Evolutionary conservation across 805 yeast genomes (phyloP).

Genomic region (Metschnikowia cubensis): DNA sequence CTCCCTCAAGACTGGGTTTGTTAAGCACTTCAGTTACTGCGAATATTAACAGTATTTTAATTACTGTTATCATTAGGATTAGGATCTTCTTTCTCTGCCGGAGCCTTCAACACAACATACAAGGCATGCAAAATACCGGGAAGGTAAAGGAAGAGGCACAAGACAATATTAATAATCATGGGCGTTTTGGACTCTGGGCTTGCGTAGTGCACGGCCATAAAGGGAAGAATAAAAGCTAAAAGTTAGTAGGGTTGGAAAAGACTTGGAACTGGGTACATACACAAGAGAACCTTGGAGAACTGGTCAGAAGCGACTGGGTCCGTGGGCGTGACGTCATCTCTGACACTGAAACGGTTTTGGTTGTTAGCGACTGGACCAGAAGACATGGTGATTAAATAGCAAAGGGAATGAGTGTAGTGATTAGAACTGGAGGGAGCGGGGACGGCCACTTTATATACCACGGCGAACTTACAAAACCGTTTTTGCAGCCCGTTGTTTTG

Average conservation of each 20-base stretch:
- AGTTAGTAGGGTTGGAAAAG: not conserved
- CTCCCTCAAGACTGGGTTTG: not conserved
- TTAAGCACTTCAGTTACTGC: too few species aligned
- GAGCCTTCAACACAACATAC: slow-evolving; percentile 54
- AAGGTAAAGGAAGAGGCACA: slow-evolving; percentile 66
- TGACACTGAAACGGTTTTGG: not conserved
- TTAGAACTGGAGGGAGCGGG: not conserved
- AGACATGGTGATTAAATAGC: slow-evolving; percentile 1
- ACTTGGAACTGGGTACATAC: not conserved
- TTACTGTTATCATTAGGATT: too few species aligned
- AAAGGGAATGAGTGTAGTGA: not conserved
- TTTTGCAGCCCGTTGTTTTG: not conserved
- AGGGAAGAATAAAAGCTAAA: slow-evolving; percentile 3
- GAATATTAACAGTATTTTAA: too few species aligned
- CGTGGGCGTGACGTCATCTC: not conserved
- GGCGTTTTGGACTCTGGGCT: not conserved
- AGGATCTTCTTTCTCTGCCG: not conserved
- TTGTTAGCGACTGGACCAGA: slow-evolving; percentile 1
- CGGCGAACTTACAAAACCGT: not conserved
- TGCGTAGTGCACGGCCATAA: slow-evolving; percentile 2
- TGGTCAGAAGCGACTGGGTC: not conserved
- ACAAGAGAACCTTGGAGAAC: slow-evolving; percentile 4
- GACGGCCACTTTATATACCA: not conserved
- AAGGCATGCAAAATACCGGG: slow-evolving; percentile 78
- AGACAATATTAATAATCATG: slow-evolving; percentile 59